A percentile compares a stretch with the other conserved stretches of the same genome.
phyloP scores from a whole-genome alignment of 306 rosid species.

The Cucurbita maxima region DNA sequence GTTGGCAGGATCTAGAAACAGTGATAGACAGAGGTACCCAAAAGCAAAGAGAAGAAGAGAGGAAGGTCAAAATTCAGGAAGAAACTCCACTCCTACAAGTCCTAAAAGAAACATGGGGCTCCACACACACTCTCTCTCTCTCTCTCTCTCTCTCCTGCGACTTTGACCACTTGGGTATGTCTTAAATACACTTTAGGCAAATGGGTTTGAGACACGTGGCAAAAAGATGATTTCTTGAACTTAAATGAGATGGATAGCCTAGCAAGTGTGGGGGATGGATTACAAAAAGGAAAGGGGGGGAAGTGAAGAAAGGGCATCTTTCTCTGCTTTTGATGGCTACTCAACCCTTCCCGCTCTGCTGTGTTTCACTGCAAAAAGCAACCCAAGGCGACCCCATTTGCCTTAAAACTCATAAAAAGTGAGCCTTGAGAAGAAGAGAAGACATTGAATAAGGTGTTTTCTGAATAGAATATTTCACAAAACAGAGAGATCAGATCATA shows the following conservation, averaged over 20 bases:
- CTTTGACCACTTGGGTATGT: not conserved
- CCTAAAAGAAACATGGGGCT: not conserved
- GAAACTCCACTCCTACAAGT: not conserved
- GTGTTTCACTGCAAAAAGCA: constrained; percentile 5
- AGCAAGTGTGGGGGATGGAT: not conserved
- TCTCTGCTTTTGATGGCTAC: not conserved
- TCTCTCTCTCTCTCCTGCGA: not conserved
- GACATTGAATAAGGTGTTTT: not conserved
- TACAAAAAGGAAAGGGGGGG: not conserved
- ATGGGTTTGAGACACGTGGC: not conserved
- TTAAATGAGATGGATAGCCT: no score
- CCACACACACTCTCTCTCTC: not conserved
- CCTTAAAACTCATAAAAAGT: not conserved
- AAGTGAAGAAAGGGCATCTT: not conserved
- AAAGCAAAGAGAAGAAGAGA: not conserved
- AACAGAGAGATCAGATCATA: not conserved
- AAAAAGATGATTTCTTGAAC: not conserved
- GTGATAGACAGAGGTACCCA: not conserved
- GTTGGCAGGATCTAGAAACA: not conserved
- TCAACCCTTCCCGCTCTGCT: not conserved
- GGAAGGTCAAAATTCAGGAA: not conserved
- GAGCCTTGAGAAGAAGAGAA: not conserved
- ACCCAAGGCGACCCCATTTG: not conserved
- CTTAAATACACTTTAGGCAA: not conserved
- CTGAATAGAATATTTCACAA: not conserved